These are phyloP conservation scores for Eleusine indica DNA, from an alignment of 176 grass and related monocot genomes.

Conservation along the genomic window DNA sequence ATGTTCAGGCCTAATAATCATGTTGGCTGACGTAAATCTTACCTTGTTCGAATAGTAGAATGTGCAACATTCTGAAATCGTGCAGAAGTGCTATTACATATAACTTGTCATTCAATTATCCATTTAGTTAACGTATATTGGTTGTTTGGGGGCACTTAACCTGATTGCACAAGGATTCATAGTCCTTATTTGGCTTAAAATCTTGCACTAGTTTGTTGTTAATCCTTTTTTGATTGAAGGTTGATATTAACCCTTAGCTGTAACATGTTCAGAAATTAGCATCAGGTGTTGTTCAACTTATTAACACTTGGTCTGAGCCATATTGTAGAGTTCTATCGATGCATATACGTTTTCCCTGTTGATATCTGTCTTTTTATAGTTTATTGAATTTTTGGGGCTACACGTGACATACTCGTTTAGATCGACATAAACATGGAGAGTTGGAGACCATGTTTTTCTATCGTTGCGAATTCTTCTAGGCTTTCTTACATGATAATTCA, in stretches of 20 bases:
- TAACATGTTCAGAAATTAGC: neutral
- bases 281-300: neutral
- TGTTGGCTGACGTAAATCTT: neutral
- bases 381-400: slow-evolving; percentile 5
- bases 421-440: neutral
- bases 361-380: slow-evolving; percentile 1
- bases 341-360: neutral
- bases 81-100: neutral
- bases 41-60: neutral
- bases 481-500: neutral
- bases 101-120: neutral
- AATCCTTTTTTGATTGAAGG: neutral
- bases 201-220: neutral
- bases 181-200: neutral
- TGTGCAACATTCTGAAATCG: neutral
- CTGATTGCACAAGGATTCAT: neutral
- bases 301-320: neutral
- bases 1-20: neutral
- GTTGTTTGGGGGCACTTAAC: neutral
- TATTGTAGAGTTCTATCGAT: neutral
- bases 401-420: neutral
- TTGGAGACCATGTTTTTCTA: neutral
- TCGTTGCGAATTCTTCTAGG: neutral
- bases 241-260: neutral
- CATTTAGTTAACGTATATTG: neutral